Percentiles rank a stretch among this genome's conserved stretches.
These are phyloP conservation scores for Erythrophleum ivorense DNA, from an alignment of 331 rosid species.

Conservation along the genomic window DNA sequence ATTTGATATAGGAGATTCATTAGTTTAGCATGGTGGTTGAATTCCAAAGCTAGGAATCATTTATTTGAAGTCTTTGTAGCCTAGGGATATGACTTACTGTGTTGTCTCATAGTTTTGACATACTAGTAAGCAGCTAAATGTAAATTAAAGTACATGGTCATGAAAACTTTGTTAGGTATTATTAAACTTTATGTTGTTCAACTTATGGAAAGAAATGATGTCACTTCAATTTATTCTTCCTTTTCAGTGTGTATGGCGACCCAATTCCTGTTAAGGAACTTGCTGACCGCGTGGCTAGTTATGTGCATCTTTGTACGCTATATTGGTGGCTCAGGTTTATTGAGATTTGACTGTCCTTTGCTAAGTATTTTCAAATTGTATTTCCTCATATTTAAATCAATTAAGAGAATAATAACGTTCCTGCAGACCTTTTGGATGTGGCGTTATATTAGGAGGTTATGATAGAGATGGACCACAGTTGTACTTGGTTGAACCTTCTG, in stretches of 20 bases:
- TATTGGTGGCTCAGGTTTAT: constrained; percentile 81
- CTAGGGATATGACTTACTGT: background rate
- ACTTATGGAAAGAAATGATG: constrained; percentile 7
- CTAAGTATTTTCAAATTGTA: constrained; percentile 6
- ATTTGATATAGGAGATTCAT: background rate
- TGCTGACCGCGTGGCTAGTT: constrained; percentile 75
- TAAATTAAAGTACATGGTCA: background rate
- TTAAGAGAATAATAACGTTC: constrained; percentile 21
- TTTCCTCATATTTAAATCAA: constrained; percentile 18
- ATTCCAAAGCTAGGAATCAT: constrained; percentile 3
- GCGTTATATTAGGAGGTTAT: constrained; percentile 92
- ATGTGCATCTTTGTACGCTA: constrained; percentile 74
- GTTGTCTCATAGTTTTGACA: background rate
- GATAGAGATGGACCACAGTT: constrained; percentile 98
- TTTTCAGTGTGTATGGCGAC: constrained; percentile 63
- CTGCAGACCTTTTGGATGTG: constrained; percentile 96
- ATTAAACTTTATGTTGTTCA: constrained; percentile 5
- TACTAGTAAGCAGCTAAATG: background rate
- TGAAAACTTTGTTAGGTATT: background rate
- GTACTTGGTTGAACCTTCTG: constrained; percentile 96
- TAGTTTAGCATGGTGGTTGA: constrained; percentile 5
- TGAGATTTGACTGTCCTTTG: background rate
- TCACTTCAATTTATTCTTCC: constrained; percentile 25
- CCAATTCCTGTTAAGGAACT: constrained; percentile 74
- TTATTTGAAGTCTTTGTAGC: background rate